Base-by-base conservation (phyloP, 768 basidiomycete species). In the Sporobolomyces phaffii region DNA sequence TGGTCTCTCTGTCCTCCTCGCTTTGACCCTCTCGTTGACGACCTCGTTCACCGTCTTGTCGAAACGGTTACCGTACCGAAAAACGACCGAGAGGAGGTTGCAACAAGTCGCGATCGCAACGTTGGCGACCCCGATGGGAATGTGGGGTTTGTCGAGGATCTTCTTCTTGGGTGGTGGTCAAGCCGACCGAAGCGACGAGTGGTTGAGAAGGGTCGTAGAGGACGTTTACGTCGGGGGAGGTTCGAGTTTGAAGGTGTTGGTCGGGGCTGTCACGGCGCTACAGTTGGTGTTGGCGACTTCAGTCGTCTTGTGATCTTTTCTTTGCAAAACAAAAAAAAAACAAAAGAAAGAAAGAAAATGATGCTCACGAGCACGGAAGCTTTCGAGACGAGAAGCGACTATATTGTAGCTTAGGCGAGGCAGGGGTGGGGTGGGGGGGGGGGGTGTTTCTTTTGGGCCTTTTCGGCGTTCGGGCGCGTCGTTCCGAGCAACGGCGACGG, bases 181-280 rank as follows among this genome's bases (percentile, higher is more conserved):
- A 28, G n/a, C n/a, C n/a, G n/a, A n/a, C 0, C 13, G 5, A 28
- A 59, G 53, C 9, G 70, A 71, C 24, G 24, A 20, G 10, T 67
- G 70, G 70, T 14, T 47, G 48, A 28, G n/a, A 14, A 58, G 34
- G 33, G 6, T 49, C 36, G 22, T 64, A 14, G 15, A 18, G 84
- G 81, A 90, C 67, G 91, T 89, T 89, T 82, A 90, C 65, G 79
- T 90, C 29, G 77, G 91, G 14, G 84, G 85, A 1, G 85, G 86
- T 31, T 93, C 90, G 90, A 87, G 89, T 73, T 83, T 58, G 22
- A 91, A 89, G 71, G 79, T 67, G 0, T 33, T 44, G 14, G 15
- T 51, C 11, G 34, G 41, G 31, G 28, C 22, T 1, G 57, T 34
- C 8, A 44, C 81, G 14, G 89, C 90, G 11, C 79, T 91, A 29